Base-by-base conservation (phyloP, 352 stramenopile species). In the Phytophthora pini region DNA sequence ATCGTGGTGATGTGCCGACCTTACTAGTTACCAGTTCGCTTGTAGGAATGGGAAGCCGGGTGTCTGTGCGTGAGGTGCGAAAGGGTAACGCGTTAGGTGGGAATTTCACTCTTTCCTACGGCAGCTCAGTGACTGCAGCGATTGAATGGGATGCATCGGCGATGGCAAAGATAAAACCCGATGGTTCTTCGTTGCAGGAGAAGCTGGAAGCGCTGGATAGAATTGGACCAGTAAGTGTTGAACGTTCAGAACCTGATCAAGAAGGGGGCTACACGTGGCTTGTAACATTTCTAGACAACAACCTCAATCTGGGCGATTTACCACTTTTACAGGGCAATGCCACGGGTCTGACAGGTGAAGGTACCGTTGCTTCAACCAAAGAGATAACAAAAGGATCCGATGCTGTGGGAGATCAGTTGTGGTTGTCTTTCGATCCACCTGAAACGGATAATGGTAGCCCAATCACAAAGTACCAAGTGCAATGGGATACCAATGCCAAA, bases 251-350 rank as follows among this genome's bases (percentile, higher is more conserved):
- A 80, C 59, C 66, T 8, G 81, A 92, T 27, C 54, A 72, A 27
- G 77, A 94, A 55, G 82, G 79, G 8, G 86, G 86, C 3, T 89
- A 84, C 56, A 73, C 57, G 7, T 94, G 84, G 84, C 24, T 61
- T n/a, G 73, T 94, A 34, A 90, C 86, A 17, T 94, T 94, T 56
- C 68, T 93, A n/a, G 84, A 93, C 52, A 81, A 84, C 39, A 70
- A 68, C 2, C 44, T 91, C 20, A 92, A 92, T 51, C 71, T 79
- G 5, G 82, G 87, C 13, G 77, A 92, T 36, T 29, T 95, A 6
- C 70, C 82, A 0, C 58, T 89, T 17, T 54, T 93, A 3, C 57
- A 66, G 41, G 66, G 65, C 15, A 83, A 86, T 40, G 44, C 54
- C 0, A 72, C 53, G 7, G 9, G 26, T 4, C 41, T 94, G 0